Conservation (phyloP, 192 early-diverging fungal species). For the Backusella macrospora region DNA sequence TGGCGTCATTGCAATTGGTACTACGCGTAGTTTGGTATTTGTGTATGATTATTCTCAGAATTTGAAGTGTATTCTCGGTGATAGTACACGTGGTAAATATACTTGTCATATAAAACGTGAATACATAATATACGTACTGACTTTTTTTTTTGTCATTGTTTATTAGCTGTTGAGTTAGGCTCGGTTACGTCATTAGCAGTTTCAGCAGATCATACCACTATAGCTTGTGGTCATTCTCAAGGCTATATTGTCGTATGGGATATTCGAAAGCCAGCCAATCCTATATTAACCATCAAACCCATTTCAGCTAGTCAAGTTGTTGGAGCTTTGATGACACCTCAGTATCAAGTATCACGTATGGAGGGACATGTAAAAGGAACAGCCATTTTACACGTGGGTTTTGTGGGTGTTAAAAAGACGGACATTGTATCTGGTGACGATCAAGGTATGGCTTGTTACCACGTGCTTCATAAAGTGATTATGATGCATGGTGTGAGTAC, state of each 20-base stretch:
- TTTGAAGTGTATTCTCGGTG: constrained; percentile 47
- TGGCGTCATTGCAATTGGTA: constrained; percentile 61
- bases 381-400: constrained; percentile 58
- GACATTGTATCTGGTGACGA: constrained; percentile 61
- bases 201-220: constrained; percentile 55
- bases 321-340: constrained; percentile 22
- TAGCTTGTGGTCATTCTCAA: constrained; percentile 57
- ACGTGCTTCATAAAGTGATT: constrained; percentile 59
- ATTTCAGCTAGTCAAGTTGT: constrained; percentile 49
- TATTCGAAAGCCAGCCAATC: constrained; percentile 45
- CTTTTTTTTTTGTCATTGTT: not conserved
- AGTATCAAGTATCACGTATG: constrained; percentile 37
- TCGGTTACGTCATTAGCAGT: constrained; percentile 61
- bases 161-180: constrained; percentile 51
- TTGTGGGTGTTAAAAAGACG: constrained; percentile 56
- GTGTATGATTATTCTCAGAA: constrained; percentile 58
- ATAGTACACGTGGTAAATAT: constrained; percentile 35
- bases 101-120: not conserved
- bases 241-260: constrained; percentile 64
- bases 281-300: constrained; percentile 55
- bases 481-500: constrained; percentile 64
- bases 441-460: constrained; percentile 64
- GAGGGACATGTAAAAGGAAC: constrained; percentile 61
- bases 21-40: constrained; percentile 56
- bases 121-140: not conserved